Conservation (phyloP, 441 rosid genomes). For the Breynia disticha region DNA sequence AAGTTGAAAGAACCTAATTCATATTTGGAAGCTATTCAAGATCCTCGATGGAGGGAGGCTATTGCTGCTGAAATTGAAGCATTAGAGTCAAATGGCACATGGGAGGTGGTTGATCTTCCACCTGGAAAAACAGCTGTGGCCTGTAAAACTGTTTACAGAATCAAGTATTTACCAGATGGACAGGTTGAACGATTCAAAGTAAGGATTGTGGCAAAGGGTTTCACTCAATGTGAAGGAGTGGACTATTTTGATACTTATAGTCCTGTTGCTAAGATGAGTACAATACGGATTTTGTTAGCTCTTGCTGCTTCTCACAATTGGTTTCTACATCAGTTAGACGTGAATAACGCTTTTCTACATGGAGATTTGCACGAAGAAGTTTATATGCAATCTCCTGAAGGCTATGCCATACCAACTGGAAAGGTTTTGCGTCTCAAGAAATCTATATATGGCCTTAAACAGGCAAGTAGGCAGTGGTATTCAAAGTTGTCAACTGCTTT, state of each 20-base stretch:
- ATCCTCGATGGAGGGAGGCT: neutral
- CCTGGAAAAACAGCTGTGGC: neutral
- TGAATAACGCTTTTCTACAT: neutral
- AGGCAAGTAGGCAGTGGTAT: neutral
- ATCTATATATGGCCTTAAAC: slow-evolving; percentile 4
- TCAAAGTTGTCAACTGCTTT: neutral
- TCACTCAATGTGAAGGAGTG: neutral
- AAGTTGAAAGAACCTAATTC: neutral
- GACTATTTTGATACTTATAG: slow-evolving; percentile 4
- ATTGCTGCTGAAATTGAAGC: neutral
- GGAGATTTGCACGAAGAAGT: too few species aligned
- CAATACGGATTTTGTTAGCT: neutral
- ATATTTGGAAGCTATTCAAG: neutral
- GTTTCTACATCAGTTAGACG: slow-evolving; percentile 5
- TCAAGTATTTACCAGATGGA: neutral
- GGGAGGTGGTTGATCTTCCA: neutral
- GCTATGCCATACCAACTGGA: neutral
- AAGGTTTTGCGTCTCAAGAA: neutral
- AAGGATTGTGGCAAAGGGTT: neutral
- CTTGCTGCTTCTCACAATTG: neutral
- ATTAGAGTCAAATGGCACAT: neutral
- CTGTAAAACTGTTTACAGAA: slow-evolving; percentile 1
- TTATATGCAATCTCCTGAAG: neutral
- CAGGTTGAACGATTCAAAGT: neutral
- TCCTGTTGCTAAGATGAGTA: slow-evolving; percentile 1